Conservation (phyloP, 2,329 filamentous ascomycete genomes). For the Pseudogymnoascus sp. region DNA sequence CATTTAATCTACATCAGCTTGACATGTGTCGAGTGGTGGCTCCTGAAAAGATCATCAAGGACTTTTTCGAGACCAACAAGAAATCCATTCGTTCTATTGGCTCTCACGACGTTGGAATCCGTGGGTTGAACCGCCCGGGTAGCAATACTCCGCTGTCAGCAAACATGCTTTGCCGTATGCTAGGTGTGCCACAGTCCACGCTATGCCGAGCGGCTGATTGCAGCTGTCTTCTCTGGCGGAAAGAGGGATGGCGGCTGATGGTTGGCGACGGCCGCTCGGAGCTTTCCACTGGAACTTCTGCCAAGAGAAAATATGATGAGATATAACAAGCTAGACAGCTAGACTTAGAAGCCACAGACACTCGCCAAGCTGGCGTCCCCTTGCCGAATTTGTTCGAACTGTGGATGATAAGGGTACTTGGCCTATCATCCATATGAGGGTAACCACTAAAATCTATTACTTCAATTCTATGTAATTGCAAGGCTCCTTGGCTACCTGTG, state of each 20-base stretch:
- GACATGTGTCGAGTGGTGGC: constrained; percentile 12
- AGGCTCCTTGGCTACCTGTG: too few relatives aligned
- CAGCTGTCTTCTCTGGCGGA: constrained; percentile 11
- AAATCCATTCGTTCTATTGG: constrained; percentile 12
- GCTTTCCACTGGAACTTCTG: neutral
- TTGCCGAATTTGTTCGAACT: too few relatives aligned
- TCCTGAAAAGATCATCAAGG: constrained; percentile 10
- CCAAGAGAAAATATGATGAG: neutral
- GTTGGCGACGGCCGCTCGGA: neutral
- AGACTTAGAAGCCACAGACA: too few relatives aligned
- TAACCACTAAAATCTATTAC: too few relatives aligned
- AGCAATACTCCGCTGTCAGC: neutral
- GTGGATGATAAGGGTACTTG: too few relatives aligned
- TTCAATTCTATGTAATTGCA: too few relatives aligned
- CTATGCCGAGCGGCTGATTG: constrained; percentile 14
- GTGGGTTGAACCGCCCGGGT: neutral
- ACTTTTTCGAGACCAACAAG: constrained; percentile 14
- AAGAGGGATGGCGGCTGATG: constrained; percentile 10
- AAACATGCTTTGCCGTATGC: constrained; percentile 10
- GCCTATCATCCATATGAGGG: too few relatives aligned
- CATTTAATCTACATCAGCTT: constrained; percentile 11
- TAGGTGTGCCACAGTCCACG: constrained; percentile 20
- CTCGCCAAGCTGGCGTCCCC: too few relatives aligned
- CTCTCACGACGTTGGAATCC: constrained; percentile 11
- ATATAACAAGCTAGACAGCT: neutral